phyloP scores from a whole-genome alignment of 2,329 filamentous ascomycete genomes.

The Talaromyces sp. region DNA sequence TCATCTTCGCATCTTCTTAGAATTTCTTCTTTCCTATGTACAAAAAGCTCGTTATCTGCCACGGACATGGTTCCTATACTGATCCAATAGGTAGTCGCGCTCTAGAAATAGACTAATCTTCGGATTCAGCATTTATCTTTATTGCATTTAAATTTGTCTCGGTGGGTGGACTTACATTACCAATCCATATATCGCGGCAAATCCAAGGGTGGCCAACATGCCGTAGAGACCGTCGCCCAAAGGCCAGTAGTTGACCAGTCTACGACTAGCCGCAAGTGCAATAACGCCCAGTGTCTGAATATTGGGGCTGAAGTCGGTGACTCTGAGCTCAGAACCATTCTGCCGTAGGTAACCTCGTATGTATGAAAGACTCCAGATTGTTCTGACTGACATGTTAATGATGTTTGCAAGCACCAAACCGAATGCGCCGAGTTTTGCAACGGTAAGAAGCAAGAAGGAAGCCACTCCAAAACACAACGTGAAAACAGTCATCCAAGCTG shows the following conservation, averaged over 20 bases:
- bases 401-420: constrained; percentile 85
- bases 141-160: not conserved
- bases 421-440: constrained; percentile 68
- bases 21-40: constrained; percentile 11
- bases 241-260: constrained; percentile 32
- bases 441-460: constrained; percentile 71
- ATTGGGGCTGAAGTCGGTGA: constrained; percentile 48
- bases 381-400: constrained; percentile 85
- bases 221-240: constrained; percentile 27
- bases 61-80: constrained; percentile 20
- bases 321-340: constrained; percentile 45
- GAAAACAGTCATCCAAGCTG: constrained; percentile 79
- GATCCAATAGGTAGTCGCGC: constrained; percentile 31
- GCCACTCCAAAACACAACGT: constrained; percentile 72
- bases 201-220: constrained; percentile 49
- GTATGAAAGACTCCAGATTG: constrained; percentile 75
- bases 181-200: constrained; percentile 54
- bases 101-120: constrained; percentile 37
- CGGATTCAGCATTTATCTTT: constrained; percentile 23
- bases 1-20: not conserved
- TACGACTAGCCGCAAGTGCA: constrained; percentile 46
- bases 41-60: not conserved
- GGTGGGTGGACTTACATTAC: constrained; percentile 58
- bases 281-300: constrained; percentile 47
- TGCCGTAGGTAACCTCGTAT: constrained; percentile 63